These are phyloP conservation scores for Monosporozyma yasuniensis DNA, from an alignment of 805 yeast genomes.

Conservation along the genomic window DNA sequence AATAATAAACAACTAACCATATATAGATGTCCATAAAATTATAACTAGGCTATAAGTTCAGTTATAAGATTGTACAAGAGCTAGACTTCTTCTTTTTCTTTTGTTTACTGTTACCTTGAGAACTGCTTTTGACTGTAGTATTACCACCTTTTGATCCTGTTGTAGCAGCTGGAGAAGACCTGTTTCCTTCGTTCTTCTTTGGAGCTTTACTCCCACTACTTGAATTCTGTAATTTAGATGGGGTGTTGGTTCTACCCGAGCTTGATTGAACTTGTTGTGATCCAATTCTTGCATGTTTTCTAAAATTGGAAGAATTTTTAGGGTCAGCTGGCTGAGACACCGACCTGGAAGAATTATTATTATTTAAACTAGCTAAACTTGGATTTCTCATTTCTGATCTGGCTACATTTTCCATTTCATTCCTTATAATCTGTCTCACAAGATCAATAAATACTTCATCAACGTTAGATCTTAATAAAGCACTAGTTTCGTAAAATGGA, in stretches of 20 bases:
- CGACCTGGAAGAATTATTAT: conserved; percentile 1
- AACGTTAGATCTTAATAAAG: conserved; percentile 81
- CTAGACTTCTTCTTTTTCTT: conserved; percentile 5
- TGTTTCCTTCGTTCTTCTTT: not conserved
- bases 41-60: not conserved
- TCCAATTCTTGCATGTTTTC: not conserved
- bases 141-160: not conserved
- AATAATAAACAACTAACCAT: too few species aligned
- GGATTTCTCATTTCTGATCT: conserved; percentile 10
- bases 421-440: conserved; percentile 67
- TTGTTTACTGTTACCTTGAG: not conserved
- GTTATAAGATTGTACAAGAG: conserved; percentile 3
- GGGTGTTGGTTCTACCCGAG: not conserved
- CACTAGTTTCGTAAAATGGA: conserved; percentile 89
- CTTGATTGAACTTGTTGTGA: not conserved
- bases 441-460: conserved; percentile 86
- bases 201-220: not conserved
- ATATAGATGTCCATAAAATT: not conserved
- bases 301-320: not conserved
- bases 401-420: conserved; percentile 23
- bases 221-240: not conserved
- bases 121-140: not conserved
- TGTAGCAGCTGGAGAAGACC: not conserved
- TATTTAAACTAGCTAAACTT: conserved; percentile 2
- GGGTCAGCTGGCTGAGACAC: not conserved